Conservation (phyloP, 106 monocot genomes). For the Phalaenopsis equestris region DNA sequence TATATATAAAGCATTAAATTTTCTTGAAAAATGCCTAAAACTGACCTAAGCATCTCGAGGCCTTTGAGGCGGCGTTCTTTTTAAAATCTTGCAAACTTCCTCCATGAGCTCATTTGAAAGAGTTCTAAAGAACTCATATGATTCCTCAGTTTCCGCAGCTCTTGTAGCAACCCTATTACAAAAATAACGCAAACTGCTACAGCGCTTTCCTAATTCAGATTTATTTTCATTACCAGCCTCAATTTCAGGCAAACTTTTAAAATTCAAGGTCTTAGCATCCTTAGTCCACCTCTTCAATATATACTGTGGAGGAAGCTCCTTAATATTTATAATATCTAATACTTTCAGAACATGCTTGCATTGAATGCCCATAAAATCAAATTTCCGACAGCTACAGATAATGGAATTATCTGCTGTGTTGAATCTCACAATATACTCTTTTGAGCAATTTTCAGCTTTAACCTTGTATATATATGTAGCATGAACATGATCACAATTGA, state of each 20-base stretch:
- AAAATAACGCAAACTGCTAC: constrained; percentile 23
- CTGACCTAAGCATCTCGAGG: constrained; percentile 13
- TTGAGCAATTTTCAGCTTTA: constrained; percentile 4
- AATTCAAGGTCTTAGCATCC: constrained; percentile 2
- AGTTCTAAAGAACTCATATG: constrained; percentile 22
- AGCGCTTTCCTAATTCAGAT: constrained; percentile 13
- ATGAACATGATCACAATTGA: not conserved
- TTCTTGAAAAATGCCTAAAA: not conserved
- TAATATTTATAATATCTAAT: constrained; percentile 10
- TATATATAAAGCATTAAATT: not conserved
- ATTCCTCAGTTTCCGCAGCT: constrained; percentile 32
- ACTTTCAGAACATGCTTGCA: constrained; percentile 12
- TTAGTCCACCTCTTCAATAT: constrained; percentile 10
- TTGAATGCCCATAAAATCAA: constrained; percentile 13
- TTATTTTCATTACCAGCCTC: constrained; percentile 7
- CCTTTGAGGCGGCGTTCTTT: constrained; percentile 14
- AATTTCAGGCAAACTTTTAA: not conserved
- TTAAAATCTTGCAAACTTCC: constrained; percentile 27
- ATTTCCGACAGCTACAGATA: constrained; percentile 8
- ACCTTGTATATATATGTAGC: not conserved
- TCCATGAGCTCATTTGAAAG: constrained; percentile 34
- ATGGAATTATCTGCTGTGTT: not conserved
- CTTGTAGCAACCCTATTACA: constrained; percentile 26
- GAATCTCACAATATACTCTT: constrained; percentile 10
- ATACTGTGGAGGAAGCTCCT: constrained; percentile 4